A percentile compares a stretch with the other conserved stretches of the same genome.
These are phyloP conservation scores for Blastomyces parvus DNA, from an alignment of 2,329 filamentous ascomycete genomes.

Conservation along the genomic window DNA sequence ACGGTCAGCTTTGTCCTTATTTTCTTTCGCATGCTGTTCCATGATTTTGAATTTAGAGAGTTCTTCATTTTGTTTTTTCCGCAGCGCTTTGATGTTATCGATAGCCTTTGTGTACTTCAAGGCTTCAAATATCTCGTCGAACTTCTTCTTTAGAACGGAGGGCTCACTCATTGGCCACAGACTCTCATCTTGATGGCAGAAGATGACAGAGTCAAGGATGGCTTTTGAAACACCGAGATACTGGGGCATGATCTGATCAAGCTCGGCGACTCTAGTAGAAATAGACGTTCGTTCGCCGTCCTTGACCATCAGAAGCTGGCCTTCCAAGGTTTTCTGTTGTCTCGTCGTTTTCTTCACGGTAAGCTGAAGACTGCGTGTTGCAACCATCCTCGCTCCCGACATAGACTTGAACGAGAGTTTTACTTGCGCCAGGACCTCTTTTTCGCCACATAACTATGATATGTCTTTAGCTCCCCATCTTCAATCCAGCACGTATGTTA, in stretches of 20 bases:
- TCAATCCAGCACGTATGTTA: background rate
- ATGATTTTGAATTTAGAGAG: conserved; percentile 62
- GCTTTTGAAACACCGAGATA: conserved; percentile 83
- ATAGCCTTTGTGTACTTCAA: conserved; percentile 96
- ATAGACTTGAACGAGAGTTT: conserved; percentile 78
- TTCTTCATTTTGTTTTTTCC: conserved; percentile 72
- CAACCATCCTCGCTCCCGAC: conserved; percentile 68
- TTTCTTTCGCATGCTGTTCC: conserved; percentile 66
- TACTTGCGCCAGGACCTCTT: conserved; percentile 82
- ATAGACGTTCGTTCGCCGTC: conserved; percentile 70
- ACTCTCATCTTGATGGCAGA: conserved; percentile 97
- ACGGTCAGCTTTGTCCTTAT: conserved; percentile 75
- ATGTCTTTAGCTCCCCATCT: conserved; percentile 10
- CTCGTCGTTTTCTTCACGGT: conserved; percentile 72
- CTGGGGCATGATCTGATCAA: conserved; percentile 74
- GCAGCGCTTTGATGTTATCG: conserved; percentile 79
- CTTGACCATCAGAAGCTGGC: conserved; percentile 62
- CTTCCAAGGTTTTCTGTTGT: conserved; percentile 75
- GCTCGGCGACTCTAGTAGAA: conserved; percentile 69
- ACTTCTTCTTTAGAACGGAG: conserved; percentile 74
- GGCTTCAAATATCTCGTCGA: conserved; percentile 96
- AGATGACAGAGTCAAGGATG: conserved; percentile 89
- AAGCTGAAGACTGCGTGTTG: conserved; percentile 74
- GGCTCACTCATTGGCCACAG: conserved; percentile 94
- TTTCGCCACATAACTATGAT: conserved; percentile 62